Conservation (phyloP, 176 grass and related monocot genomes). For the Ampelocalamus luodianensis region DNA sequence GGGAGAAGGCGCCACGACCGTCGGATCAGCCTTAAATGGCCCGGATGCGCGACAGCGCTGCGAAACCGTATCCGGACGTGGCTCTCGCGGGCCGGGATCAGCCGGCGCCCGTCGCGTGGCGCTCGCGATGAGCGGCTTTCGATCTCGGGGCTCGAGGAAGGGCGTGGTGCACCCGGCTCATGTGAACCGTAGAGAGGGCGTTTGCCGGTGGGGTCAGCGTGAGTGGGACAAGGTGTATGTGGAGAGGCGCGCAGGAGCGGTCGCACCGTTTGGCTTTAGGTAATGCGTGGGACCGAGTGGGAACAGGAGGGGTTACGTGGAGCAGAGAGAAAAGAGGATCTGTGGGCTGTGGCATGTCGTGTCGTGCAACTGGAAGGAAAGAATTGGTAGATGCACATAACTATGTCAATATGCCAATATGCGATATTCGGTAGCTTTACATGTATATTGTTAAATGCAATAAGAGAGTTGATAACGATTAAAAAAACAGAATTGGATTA, state of each 20-base stretch:
- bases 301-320: conserved; percentile 47
- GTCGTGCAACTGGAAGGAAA: too few relatives aligned
- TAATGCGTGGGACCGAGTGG: conserved; percentile 38
- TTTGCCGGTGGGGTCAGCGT: not conserved
- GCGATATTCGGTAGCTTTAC: too few relatives aligned
- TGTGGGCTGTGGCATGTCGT: conserved; percentile 33
- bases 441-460: not conserved
- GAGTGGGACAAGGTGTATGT: not conserved
- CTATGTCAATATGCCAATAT: not conserved
- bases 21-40: conserved; percentile 16
- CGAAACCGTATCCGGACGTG: conserved; percentile 42
- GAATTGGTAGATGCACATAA: conserved; percentile 45
- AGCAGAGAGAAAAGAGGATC: conserved; percentile 34
- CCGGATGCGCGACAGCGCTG: conserved; percentile 39
- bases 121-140: conserved; percentile 22
- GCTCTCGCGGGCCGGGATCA: conserved; percentile 29
- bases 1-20: not conserved
- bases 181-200: not conserved
- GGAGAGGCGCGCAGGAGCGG: not conserved
- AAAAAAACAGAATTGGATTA: too few relatives aligned
- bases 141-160: conserved; percentile 42
- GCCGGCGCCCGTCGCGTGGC: conserved; percentile 35
- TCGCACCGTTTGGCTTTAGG: conserved; percentile 10
- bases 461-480: too few relatives aligned
- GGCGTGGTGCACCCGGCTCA: conserved; percentile 32